Percentiles rank a stretch among this genome's conserved stretches.
phyloP scores from a whole-genome alignment of 2,329 filamentous ascomycete genomes.

The Pestalotiopsis sp. region DNA sequence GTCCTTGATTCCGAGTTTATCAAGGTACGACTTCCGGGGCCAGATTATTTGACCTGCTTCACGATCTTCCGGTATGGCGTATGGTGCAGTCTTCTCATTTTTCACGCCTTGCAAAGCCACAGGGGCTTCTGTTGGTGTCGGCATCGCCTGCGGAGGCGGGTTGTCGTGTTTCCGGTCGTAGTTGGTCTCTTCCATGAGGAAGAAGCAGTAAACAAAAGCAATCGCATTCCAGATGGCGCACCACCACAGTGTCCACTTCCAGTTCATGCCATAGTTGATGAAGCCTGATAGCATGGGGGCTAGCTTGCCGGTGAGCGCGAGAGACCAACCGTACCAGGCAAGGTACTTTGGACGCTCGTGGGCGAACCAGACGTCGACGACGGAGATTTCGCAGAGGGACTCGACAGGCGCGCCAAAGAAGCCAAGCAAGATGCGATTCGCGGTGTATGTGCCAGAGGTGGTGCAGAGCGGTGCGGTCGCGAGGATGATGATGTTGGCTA shows the following conservation, averaged over 20 bases:
- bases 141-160: slow-evolving; percentile 16
- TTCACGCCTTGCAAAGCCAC: background rate
- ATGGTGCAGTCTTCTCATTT: background rate
- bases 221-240: slow-evolving; percentile 39
- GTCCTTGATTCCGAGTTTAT: slow-evolving; percentile 38
- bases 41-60: slow-evolving; percentile 34
- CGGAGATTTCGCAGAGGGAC: slow-evolving; percentile 45
- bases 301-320: slow-evolving; percentile 44
- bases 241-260: slow-evolving; percentile 46
- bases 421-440: slow-evolving; percentile 45
- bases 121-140: slow-evolving; percentile 22
- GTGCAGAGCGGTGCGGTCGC: slow-evolving; percentile 40
- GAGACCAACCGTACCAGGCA: slow-evolving; percentile 42
- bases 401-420: slow-evolving; percentile 49
- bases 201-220: slow-evolving; percentile 44
- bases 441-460: slow-evolving; percentile 46
- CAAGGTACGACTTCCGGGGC: slow-evolving; percentile 37
- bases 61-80: slow-evolving; percentile 8
- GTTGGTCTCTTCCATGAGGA: slow-evolving; percentile 63
- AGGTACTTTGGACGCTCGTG: slow-evolving; percentile 47
- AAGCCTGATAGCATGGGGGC: slow-evolving; percentile 47
- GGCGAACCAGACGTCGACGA: slow-evolving; percentile 44
- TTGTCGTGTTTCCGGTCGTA: slow-evolving; percentile 44
- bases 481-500: slow-evolving; percentile 33
- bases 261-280: slow-evolving; percentile 43